Conservation (phyloP, 1,284 basidiomycete species). For the Trametes pubescens region DNA sequence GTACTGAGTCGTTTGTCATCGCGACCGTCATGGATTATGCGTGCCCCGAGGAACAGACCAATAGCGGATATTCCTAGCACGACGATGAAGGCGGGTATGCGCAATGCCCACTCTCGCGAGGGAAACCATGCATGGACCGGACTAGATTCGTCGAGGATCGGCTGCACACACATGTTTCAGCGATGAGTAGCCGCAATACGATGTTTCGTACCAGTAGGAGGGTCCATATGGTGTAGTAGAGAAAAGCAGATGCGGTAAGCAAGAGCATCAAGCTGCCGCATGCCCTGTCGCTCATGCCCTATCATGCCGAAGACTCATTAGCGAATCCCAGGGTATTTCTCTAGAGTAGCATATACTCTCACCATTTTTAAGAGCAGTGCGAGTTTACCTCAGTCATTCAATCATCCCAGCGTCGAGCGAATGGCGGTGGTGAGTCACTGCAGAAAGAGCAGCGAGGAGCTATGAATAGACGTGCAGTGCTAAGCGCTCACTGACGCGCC, state of each 20-base stretch:
- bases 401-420: neutral
- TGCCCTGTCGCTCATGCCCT: constrained; percentile 85
- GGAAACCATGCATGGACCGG: constrained; percentile 84
- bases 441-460: constrained; percentile 1
- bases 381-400: too few species aligned
- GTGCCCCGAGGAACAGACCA: constrained; percentile 80
- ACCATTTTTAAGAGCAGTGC: neutral
- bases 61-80: constrained; percentile 81
- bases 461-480: constrained; percentile 17
- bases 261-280: constrained; percentile 85
- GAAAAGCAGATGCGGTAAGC: constrained; percentile 78
- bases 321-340: neutral
- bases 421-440: neutral
- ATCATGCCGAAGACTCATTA: constrained; percentile 5
- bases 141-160: constrained; percentile 82
- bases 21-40: constrained; percentile 50
- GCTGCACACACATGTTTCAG: constrained; percentile 54
- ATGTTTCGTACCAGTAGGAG: constrained; percentile 75
- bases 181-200: neutral
- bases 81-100: constrained; percentile 85
- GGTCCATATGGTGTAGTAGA: constrained; percentile 93
- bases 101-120: constrained; percentile 89
- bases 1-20: neutral
- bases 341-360: neutral
- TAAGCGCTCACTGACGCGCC: constrained; percentile 14